Evolutionary conservation across 2,329 filamentous ascomycete species (phyloP).

Genomic region (Pyrenochaeta sp.): DNA sequence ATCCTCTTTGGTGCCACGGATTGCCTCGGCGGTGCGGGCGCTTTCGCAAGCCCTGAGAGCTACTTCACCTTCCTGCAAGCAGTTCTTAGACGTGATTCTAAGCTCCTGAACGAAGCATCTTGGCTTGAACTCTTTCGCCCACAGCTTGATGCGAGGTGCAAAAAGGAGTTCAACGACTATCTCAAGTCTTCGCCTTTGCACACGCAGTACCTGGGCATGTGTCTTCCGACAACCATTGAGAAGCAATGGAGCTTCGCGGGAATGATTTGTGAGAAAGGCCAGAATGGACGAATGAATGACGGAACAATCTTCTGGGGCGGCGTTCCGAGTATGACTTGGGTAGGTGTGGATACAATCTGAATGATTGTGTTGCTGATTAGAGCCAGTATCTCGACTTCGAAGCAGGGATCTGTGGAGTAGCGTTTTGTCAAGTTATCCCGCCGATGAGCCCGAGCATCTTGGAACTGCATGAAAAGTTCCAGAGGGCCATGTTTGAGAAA

Average conservation of each 20-base stretch:
- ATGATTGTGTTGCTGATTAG: neutral
- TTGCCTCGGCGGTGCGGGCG: no score
- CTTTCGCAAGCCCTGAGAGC: neutral
- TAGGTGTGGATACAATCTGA: neutral
- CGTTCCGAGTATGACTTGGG: constrained; percentile 16
- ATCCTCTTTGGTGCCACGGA: no score
- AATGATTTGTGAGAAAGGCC: no score
- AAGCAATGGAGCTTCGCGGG: no score
- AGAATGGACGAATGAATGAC: constrained; percentile 9
- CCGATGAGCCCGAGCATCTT: constrained; percentile 17
- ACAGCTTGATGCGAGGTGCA: neutral
- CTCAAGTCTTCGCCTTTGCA: constrained; percentile 9
- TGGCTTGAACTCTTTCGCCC: neutral
- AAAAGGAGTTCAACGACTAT: constrained; percentile 3
- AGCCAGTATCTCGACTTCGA: constrained; percentile 15
- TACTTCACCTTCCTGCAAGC: neutral
- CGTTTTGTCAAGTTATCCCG: constrained; percentile 17
- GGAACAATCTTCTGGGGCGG: constrained; percentile 15
- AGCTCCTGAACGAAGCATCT: neutral
- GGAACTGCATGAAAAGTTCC: constrained; percentile 12
- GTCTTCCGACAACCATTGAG: constrained; percentile 1
- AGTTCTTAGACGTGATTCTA: neutral
- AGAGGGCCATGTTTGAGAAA: constrained; percentile 10
- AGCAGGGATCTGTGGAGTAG: constrained; percentile 19
- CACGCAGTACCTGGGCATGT: constrained; percentile 16